Conservation (phyloP, 1,139 yeast genomes). For the Hansenula lynferdii region DNA sequence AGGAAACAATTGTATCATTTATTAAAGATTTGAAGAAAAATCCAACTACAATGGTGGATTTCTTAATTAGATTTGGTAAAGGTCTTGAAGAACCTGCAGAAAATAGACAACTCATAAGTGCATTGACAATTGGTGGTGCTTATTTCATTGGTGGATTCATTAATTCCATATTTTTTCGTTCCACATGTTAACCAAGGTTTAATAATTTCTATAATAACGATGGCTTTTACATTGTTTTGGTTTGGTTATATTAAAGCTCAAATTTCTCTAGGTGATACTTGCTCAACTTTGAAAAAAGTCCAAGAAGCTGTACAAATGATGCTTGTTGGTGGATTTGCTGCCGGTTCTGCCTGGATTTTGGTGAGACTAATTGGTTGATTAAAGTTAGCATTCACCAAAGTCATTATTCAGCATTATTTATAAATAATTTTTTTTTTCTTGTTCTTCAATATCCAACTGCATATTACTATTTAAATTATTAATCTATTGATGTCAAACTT, state of each 20-base stretch:
- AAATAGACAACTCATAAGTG: constrained; percentile 70
- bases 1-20: constrained; percentile 59
- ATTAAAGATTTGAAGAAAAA: constrained; percentile 64
- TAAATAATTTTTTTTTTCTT: no score
- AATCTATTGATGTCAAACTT: no score
- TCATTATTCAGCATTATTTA: no score
- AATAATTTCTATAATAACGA: constrained; percentile 67
- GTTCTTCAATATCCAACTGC: neutral
- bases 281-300: constrained; percentile 55
- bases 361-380: constrained; percentile 61
- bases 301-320: constrained; percentile 89
- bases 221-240: constrained; percentile 79
- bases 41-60: constrained; percentile 69
- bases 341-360: constrained; percentile 94
- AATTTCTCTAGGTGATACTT: constrained; percentile 77
- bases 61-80: constrained; percentile 70
- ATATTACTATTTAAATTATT: neutral
- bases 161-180: constrained; percentile 76
- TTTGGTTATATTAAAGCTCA: constrained; percentile 86
- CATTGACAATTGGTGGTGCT: constrained; percentile 70
- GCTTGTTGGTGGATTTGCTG: constrained; percentile 89
- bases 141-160: constrained; percentile 74
- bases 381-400: neutral
- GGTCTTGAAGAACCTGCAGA: constrained; percentile 84
- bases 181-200: constrained; percentile 71